Evolutionary conservation across 345 rosid species (phyloP), one percentile per base, ranked within the genome.

Genomic region (Syzygium jambos): DNA sequence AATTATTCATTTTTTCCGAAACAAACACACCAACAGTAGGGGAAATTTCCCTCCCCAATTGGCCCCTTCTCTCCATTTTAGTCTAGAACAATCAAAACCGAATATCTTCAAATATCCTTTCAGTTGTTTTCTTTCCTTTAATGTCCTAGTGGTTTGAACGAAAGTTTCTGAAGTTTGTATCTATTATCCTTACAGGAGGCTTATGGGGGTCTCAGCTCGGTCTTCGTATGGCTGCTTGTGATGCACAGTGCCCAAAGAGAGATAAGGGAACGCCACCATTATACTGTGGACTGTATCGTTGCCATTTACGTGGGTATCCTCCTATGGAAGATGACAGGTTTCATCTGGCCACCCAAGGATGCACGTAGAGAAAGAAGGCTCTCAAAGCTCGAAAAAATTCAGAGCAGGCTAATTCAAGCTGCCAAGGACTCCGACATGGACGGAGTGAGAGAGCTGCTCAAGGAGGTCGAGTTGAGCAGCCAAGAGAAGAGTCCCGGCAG

Each of bases 381-480:
- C 55, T 73, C 52, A 8, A 90, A 91, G 86, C 93, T 97, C n/a
- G 96, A 95, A 89, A 93, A 92, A 89, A 93, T 96, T 78, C 96
- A 96, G 80, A 90, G 94, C 85, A 92, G 94, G 84, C 88, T 97
- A 29, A 19, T 95, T 85, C 97, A 94, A 84, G 99, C 99, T 1
- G 97, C 99, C 2, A 97, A 97, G 88, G 98, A 97, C 89, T 94
- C 95, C 0, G 97, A 97, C 91, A 95, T 97, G 91, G 98, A 96
- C n/a, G 84, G 91, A 91, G 97, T 97, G 41, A 94, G 96, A 84
- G 93, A 93, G 90, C 95, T 97, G 89, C 97, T 97, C 51, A 89
- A 91, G 90, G 97, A 93, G 91, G 94, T 96, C 7, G 96, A 94
- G 88, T 52, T 90, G 85, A 89, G 93, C 11, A 84, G 88, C 55